Evolutionary conservation across 495 filamentous ascomycete species (phyloP).

Genomic region (Aspergillus olivimuriae): DNA sequence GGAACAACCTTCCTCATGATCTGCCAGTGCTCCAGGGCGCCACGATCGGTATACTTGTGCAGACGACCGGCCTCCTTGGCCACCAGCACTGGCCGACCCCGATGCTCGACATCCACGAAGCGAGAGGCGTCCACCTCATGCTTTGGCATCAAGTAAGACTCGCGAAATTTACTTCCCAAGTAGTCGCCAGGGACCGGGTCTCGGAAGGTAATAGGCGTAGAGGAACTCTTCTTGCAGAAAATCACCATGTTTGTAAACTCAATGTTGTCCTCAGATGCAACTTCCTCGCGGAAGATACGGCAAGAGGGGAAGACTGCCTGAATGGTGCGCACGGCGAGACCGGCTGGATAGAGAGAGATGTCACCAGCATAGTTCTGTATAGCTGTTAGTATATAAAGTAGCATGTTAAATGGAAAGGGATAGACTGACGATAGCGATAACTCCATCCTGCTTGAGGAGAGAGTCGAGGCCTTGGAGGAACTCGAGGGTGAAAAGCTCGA

Average conservation of each 20-base stretch:
- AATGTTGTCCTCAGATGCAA: conserved; percentile 39
- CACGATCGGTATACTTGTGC: conserved; percentile 61
- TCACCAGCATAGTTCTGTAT: conserved; percentile 98
- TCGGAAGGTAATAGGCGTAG: conserved; percentile 57
- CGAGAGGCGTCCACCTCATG: conserved; percentile 59
- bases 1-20: conserved; percentile 87
- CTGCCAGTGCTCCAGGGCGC: conserved; percentile 78
- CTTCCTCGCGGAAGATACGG: conserved; percentile 77
- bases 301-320: conserved; percentile 66
- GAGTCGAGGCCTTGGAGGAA: conserved; percentile 63
- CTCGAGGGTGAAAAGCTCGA: conserved; percentile 77
- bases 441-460: conserved; percentile 70
- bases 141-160: conserved; percentile 63
- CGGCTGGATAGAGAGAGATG: conserved; percentile 62
- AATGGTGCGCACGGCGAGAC: conserved; percentile 68
- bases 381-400: conserved; percentile 1
- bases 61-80: conserved; percentile 48
- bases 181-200: conserved; percentile 58
- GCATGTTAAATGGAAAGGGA: neutral
- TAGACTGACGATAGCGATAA: conserved; percentile 76
- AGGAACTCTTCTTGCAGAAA: conserved; percentile 43
- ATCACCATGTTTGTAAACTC: conserved; percentile 92
- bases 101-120: conserved; percentile 33
- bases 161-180: conserved; percentile 62
- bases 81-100: conserved; percentile 19